phyloP scores from a whole-genome alignment of 306 rosid genomes.

The Neltuma alba region DNA sequence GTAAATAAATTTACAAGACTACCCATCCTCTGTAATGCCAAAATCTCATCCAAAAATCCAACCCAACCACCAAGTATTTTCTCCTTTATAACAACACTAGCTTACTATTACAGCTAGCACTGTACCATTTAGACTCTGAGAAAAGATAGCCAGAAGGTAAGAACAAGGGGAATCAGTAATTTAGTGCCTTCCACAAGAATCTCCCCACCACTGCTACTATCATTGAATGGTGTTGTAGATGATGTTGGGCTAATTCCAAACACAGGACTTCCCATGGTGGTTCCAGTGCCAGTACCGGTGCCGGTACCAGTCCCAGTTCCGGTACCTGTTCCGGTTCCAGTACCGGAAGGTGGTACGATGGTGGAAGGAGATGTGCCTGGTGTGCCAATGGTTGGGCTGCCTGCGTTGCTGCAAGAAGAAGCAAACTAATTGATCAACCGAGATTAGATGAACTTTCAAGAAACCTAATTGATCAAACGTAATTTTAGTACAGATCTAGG shows the following conservation, averaged over 20 bases:
- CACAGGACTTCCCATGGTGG: constrained; percentile 44
- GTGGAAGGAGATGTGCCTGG: constrained; percentile 47
- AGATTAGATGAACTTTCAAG: background rate
- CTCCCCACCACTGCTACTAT: constrained; percentile 21
- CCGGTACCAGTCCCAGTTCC: background rate
- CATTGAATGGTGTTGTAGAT: constrained; percentile 48
- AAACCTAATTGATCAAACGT: background rate
- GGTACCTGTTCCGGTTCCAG: background rate
- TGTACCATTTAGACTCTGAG: constrained; percentile 44
- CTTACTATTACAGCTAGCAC: background rate
- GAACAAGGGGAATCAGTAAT: constrained; percentile 32
- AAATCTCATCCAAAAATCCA: constrained; percentile 44
- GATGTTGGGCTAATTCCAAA: constrained; percentile 73
- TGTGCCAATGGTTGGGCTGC: constrained; percentile 33
- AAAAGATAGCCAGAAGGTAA: constrained; percentile 41
- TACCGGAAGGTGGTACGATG: constrained; percentile 27
- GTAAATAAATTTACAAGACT: constrained; percentile 34
- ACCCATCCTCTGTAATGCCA: constrained; percentile 31
- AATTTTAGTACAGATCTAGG: constrained; percentile 34
- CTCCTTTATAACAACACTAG: background rate
- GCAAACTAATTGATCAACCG: background rate
- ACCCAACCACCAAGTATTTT: background rate
- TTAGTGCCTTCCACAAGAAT: constrained; percentile 31
- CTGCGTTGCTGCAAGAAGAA: constrained; percentile 61
- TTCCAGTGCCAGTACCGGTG: constrained; percentile 25